phyloP scores from a whole-genome alignment of 1,284 basidiomycete genomes.

The Lentinula novae-zelandiae region DNA sequence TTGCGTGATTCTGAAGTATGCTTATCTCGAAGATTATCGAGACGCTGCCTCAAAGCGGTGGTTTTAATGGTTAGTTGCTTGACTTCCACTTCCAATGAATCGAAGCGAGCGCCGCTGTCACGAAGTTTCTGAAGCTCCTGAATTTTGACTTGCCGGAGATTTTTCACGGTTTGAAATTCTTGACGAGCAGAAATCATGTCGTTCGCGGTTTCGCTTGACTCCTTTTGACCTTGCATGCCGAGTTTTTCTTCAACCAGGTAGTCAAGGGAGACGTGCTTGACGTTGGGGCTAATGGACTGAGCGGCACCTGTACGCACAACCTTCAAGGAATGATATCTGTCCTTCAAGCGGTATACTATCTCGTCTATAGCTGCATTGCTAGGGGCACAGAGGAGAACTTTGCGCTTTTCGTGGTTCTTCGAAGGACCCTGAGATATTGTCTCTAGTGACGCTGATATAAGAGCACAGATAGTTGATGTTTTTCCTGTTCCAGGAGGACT shows the following conservation, averaged over 20 bases:
- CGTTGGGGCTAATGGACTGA: conserved; percentile 75
- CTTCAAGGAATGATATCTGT: conserved; percentile 65
- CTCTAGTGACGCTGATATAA: conserved; percentile 84
- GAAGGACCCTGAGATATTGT: conserved; percentile 49
- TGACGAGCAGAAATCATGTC: conserved; percentile 61
- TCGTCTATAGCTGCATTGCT: conserved; percentile 99
- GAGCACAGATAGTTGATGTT: conserved; percentile 95
- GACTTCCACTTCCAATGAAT: conserved; percentile 64
- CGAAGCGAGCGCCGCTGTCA: conserved; percentile 46
- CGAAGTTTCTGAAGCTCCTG: conserved; percentile 53
- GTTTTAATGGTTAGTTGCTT: conserved; percentile 65
- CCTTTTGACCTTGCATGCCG: conserved; percentile 39
- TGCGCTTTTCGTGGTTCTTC: conserved; percentile 47
- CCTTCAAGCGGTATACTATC: conserved; percentile 84
- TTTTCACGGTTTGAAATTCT: conserved; percentile 69
- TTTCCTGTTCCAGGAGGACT: conserved; percentile 99
- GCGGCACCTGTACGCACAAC: conserved; percentile 90
- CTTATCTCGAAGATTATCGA: conserved; percentile 80
- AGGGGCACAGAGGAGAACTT: conserved; percentile 93
- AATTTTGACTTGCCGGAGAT: conserved; percentile 56
- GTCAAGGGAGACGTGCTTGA: conserved; percentile 88
- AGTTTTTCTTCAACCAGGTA: conserved; percentile 79
- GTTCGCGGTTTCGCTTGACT: conserved; percentile 45
- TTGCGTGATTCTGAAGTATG: conserved; percentile 73
- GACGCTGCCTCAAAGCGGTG: conserved; percentile 60